Base-by-base conservation (phyloP, 2,329 filamentous ascomycete genomes). In the Paraconiothyrium sp. region DNA sequence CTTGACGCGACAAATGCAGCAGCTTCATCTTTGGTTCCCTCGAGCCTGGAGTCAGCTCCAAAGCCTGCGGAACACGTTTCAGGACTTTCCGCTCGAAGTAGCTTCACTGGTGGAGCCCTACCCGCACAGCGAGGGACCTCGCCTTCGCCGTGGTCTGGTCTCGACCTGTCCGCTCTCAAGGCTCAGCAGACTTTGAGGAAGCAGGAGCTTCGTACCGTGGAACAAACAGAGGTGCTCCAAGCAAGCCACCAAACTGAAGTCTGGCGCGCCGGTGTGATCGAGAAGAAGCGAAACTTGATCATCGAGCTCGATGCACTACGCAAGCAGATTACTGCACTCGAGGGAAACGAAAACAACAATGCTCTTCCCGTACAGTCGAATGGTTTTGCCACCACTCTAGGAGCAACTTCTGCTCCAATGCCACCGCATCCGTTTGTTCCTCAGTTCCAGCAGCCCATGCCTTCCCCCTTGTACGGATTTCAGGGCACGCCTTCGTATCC, bases 151-250 rank as follows among this genome's bases (percentile, higher is more conserved):
- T 66, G 71, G 39, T 57, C 64, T 22, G 73, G 67, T 20, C 51
- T 73, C 27, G 71, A 75, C 46, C 59, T 78, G 22, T 30, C 63
- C 11, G 64, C 67, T 3, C 68, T 78, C 32, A 74, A 67, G 57
- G 47, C 69, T 22, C 71, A 74, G 54, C 73, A 77, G 35, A 61
- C 65, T 1, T 43, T 70, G 48, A 77, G 74, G 66, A 76, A 72
- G 58, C 70, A 75, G 46, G 74, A 77, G 63, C 75, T 77, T 47
- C 72, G 74, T 7, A 68, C 63, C 8, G 70, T 79, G 4, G 76
- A 79, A 58, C 76, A 78, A 60, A 74, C 73, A 14, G 76, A 79
- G 50, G 73, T 78, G 0, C 59, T 78, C 11, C 73, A 78, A 62
- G 67, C 74, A 9, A 65, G 68, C 35, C 69, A 73, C 14, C 72